Base-by-base conservation (phyloP, 805 yeast genomes). In the Myxozyma geophila region DNA sequence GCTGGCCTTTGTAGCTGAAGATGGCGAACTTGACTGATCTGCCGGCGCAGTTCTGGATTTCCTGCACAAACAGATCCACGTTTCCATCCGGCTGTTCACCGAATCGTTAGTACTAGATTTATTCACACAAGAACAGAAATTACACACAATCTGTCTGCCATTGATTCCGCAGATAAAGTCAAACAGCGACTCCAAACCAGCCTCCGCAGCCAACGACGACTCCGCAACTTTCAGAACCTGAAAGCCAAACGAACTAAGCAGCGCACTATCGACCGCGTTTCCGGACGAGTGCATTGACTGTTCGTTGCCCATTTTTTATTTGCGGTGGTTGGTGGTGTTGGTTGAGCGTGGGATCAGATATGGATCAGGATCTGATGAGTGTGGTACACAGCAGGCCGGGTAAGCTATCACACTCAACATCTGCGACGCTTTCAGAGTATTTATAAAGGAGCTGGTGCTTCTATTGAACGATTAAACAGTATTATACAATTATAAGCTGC, bases 91-190 rank as follows among this genome's bases (percentile, higher is more conserved):
- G 67, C 68, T 64, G 36, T 10, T 13, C 15, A 4, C 7, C 1
- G 7, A 7, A 21, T 37, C 37, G 21, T 23, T 21, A 7, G 19
- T 0, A 46, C 19, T 9, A 13, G 33, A 49, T n/a, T 44, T 23
- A 44, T 19, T 43, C n/a, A n/a, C 15, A 37, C 17, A 17, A 28
- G 50, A 19, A 19, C 13, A n/a, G 4, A 12, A 33, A 15, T 19
- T 12, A 57, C 67, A 15, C 37, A 67, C 70, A 47, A 86, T 71
- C 19, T 88, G 89, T 67, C 83, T 87, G 51, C 89, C 90, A 70
- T 93, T 90, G 61, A 92, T 79, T 0, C 89, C 88, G n/a, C 91
- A 81, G 41, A 93, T 85, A 73, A 82, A 93, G 74, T 93, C 99
- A 72, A 93, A 95, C 85, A 90, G 88, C 9, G 95, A 81, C 75